Evolutionary conservation across 108 stramenopile species (phyloP).

Genomic region (Nitzschia sp.): DNA sequence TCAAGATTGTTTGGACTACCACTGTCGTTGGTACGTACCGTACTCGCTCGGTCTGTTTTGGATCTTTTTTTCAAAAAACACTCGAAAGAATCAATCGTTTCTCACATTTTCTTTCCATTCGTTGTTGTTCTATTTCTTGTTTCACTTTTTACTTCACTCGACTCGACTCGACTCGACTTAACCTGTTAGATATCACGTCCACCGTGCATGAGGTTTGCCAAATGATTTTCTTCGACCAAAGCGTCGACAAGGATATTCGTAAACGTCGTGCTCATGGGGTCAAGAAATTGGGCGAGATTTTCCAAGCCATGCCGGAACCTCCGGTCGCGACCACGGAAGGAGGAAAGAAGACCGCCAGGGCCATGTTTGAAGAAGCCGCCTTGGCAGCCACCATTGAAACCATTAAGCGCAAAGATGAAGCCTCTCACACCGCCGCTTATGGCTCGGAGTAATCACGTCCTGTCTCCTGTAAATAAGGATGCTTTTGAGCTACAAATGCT

Average conservation of each 20-base stretch:
- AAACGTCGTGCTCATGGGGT: constrained; percentile 60
- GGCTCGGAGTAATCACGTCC: neutral
- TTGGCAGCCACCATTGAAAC: constrained; percentile 84
- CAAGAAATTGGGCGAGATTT: constrained; percentile 58
- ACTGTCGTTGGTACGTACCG: constrained; percentile 45
- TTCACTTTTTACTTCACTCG: neutral
- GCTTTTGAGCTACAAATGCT: neutral
- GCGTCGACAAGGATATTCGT: constrained; percentile 56
- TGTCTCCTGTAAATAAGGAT: neutral
- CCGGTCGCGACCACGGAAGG: constrained; percentile 17
- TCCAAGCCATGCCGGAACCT: constrained; percentile 50
- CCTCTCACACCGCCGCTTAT: constrained; percentile 22
- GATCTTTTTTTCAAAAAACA: neutral
- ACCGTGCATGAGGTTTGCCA: constrained; percentile 68
- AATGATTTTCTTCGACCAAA: constrained; percentile 73
- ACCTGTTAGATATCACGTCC: constrained; percentile 55
- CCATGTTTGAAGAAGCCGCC: constrained; percentile 76
- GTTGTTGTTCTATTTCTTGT: neutral
- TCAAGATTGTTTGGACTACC: constrained; percentile 66
- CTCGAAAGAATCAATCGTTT: neutral
- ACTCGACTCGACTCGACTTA: neutral
- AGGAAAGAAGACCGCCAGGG: constrained; percentile 46
- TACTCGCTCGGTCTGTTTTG: neutral
- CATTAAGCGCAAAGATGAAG: constrained; percentile 76
- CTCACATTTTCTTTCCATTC: neutral